Evolutionary conservation across 345 rosid genomes (phyloP).

Genomic region (Melaleuca alternifolia): DNA sequence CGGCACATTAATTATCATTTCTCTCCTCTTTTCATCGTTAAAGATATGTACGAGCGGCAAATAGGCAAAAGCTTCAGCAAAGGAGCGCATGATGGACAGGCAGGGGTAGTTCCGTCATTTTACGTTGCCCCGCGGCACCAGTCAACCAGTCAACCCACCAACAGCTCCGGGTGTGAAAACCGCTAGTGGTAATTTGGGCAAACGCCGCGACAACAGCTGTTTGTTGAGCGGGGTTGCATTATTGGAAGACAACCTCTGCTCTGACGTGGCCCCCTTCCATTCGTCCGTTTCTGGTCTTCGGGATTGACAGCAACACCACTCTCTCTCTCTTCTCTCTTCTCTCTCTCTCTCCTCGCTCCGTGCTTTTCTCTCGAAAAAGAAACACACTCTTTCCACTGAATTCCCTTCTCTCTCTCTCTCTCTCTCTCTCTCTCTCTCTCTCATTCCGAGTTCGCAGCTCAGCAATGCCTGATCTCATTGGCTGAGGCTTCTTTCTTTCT

Average conservation of each 20-base stretch:
- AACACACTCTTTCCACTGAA: neutral
- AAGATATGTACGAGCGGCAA: neutral
- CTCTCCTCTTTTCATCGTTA: neutral
- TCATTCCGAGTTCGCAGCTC: constrained; percentile 8
- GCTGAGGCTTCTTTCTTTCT: neutral
- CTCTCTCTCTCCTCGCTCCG: constrained; percentile 27
- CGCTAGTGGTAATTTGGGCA: neutral
- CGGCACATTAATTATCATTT: neutral
- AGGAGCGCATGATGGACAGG: neutral
- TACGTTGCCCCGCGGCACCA: neutral
- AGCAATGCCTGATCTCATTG: constrained; percentile 46
- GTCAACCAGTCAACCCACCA: neutral
- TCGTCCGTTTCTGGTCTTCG: constrained; percentile 29
- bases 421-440: constrained; percentile 7
- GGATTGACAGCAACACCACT: constrained; percentile 31
- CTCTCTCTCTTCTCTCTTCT: constrained; percentile 6
- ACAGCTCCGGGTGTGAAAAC: neutral
- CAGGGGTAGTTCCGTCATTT: neutral
- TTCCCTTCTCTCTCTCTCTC: constrained; percentile 1
- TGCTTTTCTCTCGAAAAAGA: neutral
- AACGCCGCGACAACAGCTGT: neutral
- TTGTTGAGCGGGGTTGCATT: neutral
- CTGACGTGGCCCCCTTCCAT: constrained; percentile 28
- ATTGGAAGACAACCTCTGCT: neutral
- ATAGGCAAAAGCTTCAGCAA: neutral